phyloP scores from a whole-genome alignment of 228 moss, liverwort and hornwort species.

The Sphagnum fallax region DNA sequence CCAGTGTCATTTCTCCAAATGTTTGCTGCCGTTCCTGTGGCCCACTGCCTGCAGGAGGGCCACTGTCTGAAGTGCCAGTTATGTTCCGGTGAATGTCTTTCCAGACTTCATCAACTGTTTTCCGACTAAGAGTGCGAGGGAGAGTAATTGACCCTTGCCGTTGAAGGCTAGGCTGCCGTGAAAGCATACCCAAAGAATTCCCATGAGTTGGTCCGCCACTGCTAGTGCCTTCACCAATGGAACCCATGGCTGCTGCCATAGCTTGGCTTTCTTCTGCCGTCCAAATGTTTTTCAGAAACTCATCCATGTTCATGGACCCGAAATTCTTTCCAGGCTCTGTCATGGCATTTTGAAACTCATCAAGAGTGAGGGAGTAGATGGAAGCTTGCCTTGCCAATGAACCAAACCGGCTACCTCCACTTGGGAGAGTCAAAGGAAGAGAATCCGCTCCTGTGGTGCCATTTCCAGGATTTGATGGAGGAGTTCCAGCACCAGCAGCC shows the following conservation, averaged over 20 bases:
- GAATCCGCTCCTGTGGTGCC: constrained; percentile 14
- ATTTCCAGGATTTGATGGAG: constrained; percentile 25
- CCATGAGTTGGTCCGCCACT: constrained; percentile 1
- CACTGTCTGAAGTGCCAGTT: neutral
- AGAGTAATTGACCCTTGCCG: constrained; percentile 17
- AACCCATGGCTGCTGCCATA: constrained; percentile 20
- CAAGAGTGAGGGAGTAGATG: constrained; percentile 36
- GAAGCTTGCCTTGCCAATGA: constrained; percentile 17
- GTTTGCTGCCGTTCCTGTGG: constrained; percentile 16
- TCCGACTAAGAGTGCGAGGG: constrained; percentile 34
- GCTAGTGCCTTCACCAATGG: constrained; percentile 20
- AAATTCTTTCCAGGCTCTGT: constrained; percentile 29
- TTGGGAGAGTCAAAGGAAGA: constrained; percentile 14
- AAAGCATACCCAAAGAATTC: constrained; percentile 2
- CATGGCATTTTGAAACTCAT: constrained; percentile 29
- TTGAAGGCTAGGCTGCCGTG: constrained; percentile 19
- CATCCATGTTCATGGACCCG: constrained; percentile 46
- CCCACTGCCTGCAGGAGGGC: constrained; percentile 9
- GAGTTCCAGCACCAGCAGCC: constrained; percentile 23
- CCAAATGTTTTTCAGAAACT: constrained; percentile 44
- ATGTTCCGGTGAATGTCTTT: constrained; percentile 28
- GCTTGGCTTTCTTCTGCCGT: constrained; percentile 37
- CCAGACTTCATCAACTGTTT: constrained; percentile 54
- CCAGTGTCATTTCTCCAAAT: constrained; percentile 44
- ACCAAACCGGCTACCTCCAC: neutral